Conservation (phyloP, 176 grass and related monocot species). For the Avena atlantica region DNA sequence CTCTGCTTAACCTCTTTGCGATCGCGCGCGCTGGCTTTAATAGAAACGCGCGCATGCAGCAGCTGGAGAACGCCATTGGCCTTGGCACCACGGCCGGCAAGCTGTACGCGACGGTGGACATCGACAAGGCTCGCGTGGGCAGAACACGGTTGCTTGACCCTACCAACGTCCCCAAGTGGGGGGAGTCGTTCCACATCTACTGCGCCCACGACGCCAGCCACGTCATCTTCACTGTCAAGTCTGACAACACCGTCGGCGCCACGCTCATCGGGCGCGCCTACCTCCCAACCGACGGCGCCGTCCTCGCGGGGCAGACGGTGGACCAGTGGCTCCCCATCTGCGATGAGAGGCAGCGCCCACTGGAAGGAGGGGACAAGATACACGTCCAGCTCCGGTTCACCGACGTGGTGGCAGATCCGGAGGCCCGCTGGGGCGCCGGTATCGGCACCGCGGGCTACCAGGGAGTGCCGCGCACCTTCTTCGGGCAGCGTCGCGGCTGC, state of each 20-base stretch:
- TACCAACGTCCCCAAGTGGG: constrained; percentile 42
- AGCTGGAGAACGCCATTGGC: constrained; percentile 40
- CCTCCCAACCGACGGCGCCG: constrained; percentile 43
- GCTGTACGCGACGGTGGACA: constrained; percentile 86
- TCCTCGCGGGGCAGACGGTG: constrained; percentile 17
- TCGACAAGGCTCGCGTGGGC: constrained; percentile 81
- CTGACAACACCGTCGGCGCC: constrained; percentile 59
- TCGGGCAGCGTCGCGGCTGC: constrained; percentile 57
- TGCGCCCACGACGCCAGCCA: constrained; percentile 74
- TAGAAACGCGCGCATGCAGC: not conserved
- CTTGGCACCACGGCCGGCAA: constrained; percentile 29
- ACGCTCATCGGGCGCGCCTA: constrained; percentile 80
- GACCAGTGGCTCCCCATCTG: constrained; percentile 65
- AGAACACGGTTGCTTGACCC: constrained; percentile 55
- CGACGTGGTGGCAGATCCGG: constrained; percentile 49
- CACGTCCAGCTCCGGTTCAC: constrained; percentile 66
- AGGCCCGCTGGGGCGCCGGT: constrained; percentile 55
- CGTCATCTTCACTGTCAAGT: constrained; percentile 88
- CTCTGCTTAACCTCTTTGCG: not conserved
- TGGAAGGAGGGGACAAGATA: constrained; percentile 59
- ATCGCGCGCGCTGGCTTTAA: not conserved
- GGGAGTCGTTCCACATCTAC: constrained; percentile 83
- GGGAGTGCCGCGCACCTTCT: constrained; percentile 78
- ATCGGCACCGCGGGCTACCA: not conserved
- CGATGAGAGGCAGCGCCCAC: constrained; percentile 45